Conservation (phyloP, 2,329 filamentous ascomycete genomes). For the Botrytis deweyae region DNA sequence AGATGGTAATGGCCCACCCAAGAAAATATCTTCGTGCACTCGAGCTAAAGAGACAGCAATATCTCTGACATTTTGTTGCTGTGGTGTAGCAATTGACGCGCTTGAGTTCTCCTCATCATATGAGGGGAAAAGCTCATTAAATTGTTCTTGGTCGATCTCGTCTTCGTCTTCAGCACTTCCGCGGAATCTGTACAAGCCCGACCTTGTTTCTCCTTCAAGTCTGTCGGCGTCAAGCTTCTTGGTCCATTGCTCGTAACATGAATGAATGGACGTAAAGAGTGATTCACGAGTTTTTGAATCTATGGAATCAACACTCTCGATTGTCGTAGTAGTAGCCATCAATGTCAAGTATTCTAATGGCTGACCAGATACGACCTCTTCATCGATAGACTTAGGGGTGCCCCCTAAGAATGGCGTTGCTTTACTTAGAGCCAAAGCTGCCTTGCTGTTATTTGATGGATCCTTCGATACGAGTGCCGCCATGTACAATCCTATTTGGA, state of each 20-base stretch:
- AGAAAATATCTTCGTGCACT: slow-evolving; percentile 52
- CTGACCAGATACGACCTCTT: slow-evolving; percentile 26
- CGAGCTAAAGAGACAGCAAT: slow-evolving; percentile 57
- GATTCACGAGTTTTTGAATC: slow-evolving; percentile 47
- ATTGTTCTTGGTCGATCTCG: slow-evolving; percentile 69
- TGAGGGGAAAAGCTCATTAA: slow-evolving; percentile 77
- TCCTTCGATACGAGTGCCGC: slow-evolving; percentile 39
- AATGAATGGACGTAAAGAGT: slow-evolving; percentile 66
- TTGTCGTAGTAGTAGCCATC: slow-evolving; percentile 46
- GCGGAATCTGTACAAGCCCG: slow-evolving; percentile 79
- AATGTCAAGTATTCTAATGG: slow-evolving; percentile 53
- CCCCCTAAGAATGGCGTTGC: slow-evolving; percentile 59
- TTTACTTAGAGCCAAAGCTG: slow-evolving; percentile 41
- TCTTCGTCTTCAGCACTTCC: slow-evolving; percentile 77
- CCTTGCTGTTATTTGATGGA: slow-evolving; percentile 22
- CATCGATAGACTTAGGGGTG: slow-evolving; percentile 19
- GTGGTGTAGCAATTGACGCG: slow-evolving; percentile 24
- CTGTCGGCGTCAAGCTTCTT: slow-evolving; percentile 74
- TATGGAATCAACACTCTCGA: slow-evolving; percentile 50
- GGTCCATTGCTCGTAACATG: slow-evolving; percentile 79
- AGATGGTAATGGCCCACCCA: slow-evolving; percentile 26
- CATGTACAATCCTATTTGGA: slow-evolving; percentile 73
- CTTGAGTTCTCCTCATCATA: slow-evolving; percentile 54
- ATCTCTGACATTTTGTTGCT: slow-evolving; percentile 30
- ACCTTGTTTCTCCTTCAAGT: slow-evolving; percentile 68